Percentiles rank a stretch among this genome's conserved stretches.
phyloP scores from a whole-genome alignment of 257 asterid genomes.

The Solanum ossicruentum region DNA sequence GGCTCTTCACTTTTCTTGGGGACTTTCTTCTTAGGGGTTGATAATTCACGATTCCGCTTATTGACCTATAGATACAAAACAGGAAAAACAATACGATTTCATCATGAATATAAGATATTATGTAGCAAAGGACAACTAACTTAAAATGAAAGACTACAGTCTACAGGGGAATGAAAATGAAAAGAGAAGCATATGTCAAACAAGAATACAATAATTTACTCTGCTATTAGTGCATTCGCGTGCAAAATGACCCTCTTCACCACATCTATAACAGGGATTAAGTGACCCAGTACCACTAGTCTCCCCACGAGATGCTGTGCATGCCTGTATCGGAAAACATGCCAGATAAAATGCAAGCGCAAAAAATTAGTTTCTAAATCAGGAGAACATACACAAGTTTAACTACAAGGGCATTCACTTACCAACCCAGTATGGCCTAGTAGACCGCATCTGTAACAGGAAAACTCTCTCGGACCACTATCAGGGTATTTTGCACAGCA shows the following conservation, averaged over 20 bases:
- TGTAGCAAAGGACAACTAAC: neutral
- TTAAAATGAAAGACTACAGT: neutral
- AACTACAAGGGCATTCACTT: slow-evolving; percentile 15
- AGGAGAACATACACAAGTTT: neutral
- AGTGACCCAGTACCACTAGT: slow-evolving; percentile 14
- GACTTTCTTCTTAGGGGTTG: slow-evolving; percentile 50
- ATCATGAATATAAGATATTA: neutral
- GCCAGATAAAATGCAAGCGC: neutral
- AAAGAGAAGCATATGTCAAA: neutral
- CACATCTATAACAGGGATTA: slow-evolving; percentile 66
- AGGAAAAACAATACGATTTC: neutral
- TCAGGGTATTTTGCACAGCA: slow-evolving; percentile 55
- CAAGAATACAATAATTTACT: neutral
- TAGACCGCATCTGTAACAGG: slow-evolving; percentile 87
- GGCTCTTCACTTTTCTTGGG: slow-evolving; percentile 29
- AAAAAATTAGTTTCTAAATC: neutral
- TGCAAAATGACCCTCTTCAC: slow-evolving; percentile 75
- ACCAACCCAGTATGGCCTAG: slow-evolving; percentile 93
- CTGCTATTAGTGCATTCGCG: slow-evolving; percentile 60
- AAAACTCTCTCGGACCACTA: slow-evolving; percentile 38
- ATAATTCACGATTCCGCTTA: slow-evolving; percentile 45
- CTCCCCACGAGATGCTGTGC: slow-evolving; percentile 29
- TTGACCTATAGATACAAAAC: slow-evolving; percentile 21
- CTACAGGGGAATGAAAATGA: neutral
- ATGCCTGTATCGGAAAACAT: slow-evolving; percentile 25